Conservation (phyloP, 495 filamentous ascomycete genomes). For the Entonaema liquescens region DNA sequence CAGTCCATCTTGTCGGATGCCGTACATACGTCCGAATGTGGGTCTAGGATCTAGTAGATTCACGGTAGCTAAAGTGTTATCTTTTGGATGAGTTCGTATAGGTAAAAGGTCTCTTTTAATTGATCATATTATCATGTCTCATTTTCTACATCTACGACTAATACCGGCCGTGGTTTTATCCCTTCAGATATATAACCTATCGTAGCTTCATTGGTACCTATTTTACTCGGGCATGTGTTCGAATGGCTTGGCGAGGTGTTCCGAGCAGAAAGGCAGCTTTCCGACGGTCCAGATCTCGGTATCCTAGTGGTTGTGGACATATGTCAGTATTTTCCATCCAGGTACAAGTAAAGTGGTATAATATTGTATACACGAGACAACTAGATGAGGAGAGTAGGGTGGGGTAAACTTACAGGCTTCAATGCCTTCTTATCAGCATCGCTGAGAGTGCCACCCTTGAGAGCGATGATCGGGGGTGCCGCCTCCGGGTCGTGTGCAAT, state of each 20-base stretch:
- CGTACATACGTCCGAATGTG: neutral
- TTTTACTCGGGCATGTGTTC: conserved; percentile 67
- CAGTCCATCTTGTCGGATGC: conserved; percentile 6
- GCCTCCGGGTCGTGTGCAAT: conserved; percentile 75
- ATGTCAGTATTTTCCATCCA: conserved; percentile 1
- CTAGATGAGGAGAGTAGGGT: no score
- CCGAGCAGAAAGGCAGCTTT: conserved; percentile 75
- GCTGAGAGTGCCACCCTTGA: conserved; percentile 72
- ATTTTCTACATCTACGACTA: neutral
- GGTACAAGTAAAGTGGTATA: no score
- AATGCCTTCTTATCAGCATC: conserved; percentile 70
- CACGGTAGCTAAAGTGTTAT: neutral
- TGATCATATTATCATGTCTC: neutral
- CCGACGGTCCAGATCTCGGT: conserved; percentile 73
- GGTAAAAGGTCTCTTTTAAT: neutral
- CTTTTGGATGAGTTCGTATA: no score
- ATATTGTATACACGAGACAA: no score
- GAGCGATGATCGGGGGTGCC: conserved; percentile 71
- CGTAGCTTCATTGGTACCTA: neutral
- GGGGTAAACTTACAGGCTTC: conserved; percentile 63
- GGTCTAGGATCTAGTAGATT: neutral
- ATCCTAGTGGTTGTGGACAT: conserved; percentile 49
- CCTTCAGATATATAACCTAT: neutral
- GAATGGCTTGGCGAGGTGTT: conserved; percentile 68
- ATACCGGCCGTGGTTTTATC: neutral